phyloP scores from a whole-genome alignment of 352 stramenopile genomes.

The Phytopythium oedochilum region DNA sequence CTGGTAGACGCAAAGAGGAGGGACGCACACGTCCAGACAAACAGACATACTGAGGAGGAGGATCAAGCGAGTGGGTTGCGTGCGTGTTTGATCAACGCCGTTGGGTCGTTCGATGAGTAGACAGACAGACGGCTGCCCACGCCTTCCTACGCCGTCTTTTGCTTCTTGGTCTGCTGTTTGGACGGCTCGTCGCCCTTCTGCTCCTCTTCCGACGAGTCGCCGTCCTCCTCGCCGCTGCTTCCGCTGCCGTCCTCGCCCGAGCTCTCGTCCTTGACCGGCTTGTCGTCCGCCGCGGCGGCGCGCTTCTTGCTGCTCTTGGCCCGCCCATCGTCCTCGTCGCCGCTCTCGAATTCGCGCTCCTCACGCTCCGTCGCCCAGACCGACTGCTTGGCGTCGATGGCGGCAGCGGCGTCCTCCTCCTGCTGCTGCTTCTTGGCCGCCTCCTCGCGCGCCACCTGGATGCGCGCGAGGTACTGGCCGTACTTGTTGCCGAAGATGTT shows the following conservation, averaged over 20 bases:
- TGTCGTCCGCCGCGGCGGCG: constrained; percentile 11
- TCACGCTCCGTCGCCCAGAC: constrained; percentile 67
- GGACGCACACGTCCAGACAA: too few relatives aligned
- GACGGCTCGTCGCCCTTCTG: constrained; percentile 16
- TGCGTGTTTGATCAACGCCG: too few relatives aligned
- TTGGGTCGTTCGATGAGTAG: too few relatives aligned
- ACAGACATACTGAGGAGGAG: too few relatives aligned
- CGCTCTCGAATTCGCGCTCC: constrained; percentile 53
- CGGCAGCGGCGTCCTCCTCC: constrained; percentile 14
- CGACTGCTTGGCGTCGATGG: constrained; percentile 2
- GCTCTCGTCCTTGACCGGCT: constrained; percentile 4
- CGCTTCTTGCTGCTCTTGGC: constrained; percentile 31
- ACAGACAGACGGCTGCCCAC: too few relatives aligned
- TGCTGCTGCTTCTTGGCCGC: constrained; percentile 24
- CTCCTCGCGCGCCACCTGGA: constrained; percentile 93
- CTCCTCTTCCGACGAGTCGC: constrained; percentile 12
- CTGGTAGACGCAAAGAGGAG: constrained; percentile 15
- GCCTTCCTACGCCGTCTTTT: constrained; percentile 13
- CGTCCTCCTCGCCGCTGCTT: constrained; percentile 23
- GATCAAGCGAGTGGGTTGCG: too few relatives aligned
- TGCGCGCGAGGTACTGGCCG: constrained; percentile 95
- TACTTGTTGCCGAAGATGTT: constrained; percentile 99
- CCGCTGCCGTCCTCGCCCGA: constrained; percentile 7
- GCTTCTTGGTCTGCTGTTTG: constrained; percentile 13
- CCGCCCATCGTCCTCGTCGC: constrained; percentile 16